Base-by-base conservation (phyloP, 2,329 filamentous ascomycete species). In the Thelonectria rubi region DNA sequence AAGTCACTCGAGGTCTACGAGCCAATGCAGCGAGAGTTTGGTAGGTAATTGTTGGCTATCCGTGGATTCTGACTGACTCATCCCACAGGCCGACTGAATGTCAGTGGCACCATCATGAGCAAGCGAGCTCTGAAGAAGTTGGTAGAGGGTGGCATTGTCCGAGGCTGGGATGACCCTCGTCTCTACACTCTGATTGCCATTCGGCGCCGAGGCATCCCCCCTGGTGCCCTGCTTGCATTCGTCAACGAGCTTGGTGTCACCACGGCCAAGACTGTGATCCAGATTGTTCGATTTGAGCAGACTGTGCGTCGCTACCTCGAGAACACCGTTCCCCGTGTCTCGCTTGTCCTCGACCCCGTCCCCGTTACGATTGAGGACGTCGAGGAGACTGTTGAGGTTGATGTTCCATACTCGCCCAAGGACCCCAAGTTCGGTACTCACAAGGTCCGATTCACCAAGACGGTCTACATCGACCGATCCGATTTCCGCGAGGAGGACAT, bases 211-310 rank as follows among this genome's bases (percentile, higher is more conserved):
- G 94, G 94, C 74, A 86, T 97, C 0, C 94, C 94, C 1, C 93
- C 94, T 0, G 92, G 91, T 21, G 94, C 93, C 2, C 91, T 97
- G 62, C 86, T 97, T 60, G 90, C 92, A 56, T 98, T 97, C 71
- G 88, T 97, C 61, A 92, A 93, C 68, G 93, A 97, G 77, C 87
- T 97, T 18, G 94, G 94, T 32, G 93, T 97, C 40, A 97, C 94
- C 0, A 96, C 93, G 37, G 85, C 89, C 40, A 86, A 87, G 54
- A 91, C 90, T 3, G 88, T 91, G 65, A 97, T 97, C 69, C 88
- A 94, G 75, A 89, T 92, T 48, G 79, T 84, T 58, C 88, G 91
- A n/a, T 93, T 98, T 64, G 94, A 98, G 72, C 88, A 94, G 73
- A 89, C 88, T 0, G 88, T 98, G 62, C 88, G 94, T 20, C 88